Percentiles rank a stretch among this genome's conserved stretches.
phyloP scores from a whole-genome alignment of 805 yeast genomes.

The Yamadazyma nakazawae region DNA sequence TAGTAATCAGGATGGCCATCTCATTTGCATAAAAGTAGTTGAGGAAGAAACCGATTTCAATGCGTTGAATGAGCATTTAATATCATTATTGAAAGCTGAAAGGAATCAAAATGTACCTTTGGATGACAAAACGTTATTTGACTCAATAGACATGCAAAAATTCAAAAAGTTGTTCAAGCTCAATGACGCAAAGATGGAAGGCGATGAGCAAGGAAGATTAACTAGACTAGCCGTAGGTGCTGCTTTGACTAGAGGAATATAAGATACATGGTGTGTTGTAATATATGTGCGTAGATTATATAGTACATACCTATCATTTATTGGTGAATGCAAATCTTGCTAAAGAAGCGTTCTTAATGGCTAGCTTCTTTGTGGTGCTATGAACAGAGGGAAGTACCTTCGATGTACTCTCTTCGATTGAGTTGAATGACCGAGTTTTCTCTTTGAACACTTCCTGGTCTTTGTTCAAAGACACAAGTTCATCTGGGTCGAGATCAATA shows the following conservation, averaged over 20 bases:
- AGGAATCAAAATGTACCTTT: slow-evolving; percentile 12
- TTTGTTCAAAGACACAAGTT: not conserved
- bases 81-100: slow-evolving; percentile 13
- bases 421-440: not conserved
- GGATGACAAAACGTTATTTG: slow-evolving; percentile 22
- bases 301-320: not conserved
- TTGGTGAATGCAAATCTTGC: slow-evolving; percentile 15
- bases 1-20: slow-evolving; percentile 28
- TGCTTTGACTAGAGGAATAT: slow-evolving; percentile 47
- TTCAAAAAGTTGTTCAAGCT: slow-evolving; percentile 37
- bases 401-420: not conserved
- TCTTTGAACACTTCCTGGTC: not conserved
- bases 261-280: not conserved
- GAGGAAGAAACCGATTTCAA: slow-evolving; percentile 24
- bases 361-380: not conserved
- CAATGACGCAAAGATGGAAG: slow-evolving; percentile 23
- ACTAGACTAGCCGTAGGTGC: slow-evolving; percentile 46
- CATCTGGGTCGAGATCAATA: slow-evolving; percentile 4
- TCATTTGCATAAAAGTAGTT: slow-evolving; percentile 53
- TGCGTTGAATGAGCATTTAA: slow-evolving; percentile 33
- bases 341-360: slow-evolving; percentile 8
- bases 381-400: not conserved
- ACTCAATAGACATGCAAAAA: slow-evolving; percentile 23
- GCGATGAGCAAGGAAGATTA: slow-evolving; percentile 20
- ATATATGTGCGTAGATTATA: not conserved